Evolutionary conservation across 495 filamentous ascomycete species (phyloP).

Genomic region (Tuber brumale): DNA sequence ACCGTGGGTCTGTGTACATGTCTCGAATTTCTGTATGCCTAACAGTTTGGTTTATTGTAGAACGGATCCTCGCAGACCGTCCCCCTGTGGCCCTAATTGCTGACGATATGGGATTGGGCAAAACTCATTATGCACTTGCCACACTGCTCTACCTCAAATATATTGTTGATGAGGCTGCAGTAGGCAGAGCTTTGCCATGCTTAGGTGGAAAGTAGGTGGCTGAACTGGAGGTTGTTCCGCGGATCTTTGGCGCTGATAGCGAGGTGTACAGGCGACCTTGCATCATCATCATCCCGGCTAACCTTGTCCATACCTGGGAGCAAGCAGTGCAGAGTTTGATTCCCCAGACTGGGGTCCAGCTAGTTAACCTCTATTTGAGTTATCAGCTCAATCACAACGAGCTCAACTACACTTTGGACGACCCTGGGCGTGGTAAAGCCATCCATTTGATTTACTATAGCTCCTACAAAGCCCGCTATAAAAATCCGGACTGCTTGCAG

Average conservation of each 20-base stretch:
- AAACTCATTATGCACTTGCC: slow-evolving; percentile 9
- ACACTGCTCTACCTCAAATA: too few species aligned
- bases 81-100: neutral
- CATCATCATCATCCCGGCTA: neutral
- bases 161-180: too few species aligned
- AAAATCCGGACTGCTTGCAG: neutral
- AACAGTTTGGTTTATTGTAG: neutral
- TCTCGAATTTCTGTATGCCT: too few species aligned
- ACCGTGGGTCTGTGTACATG: too few species aligned
- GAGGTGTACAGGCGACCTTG: neutral
- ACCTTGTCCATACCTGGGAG: neutral
- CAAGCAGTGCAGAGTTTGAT: neutral
- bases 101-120: slow-evolving; percentile 17
- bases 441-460: neutral
- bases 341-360: neutral
- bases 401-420: neutral
- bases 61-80: too few species aligned
- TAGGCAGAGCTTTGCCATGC: too few species aligned
- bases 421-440: too few species aligned
- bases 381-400: neutral
- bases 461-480: neutral
- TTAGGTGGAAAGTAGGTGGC: too few species aligned
- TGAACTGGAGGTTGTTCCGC: too few species aligned
- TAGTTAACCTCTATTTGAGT: neutral
- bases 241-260: too few species aligned